Evolutionary conservation across 345 rosid genomes (phyloP), one percentile per base, ranked within the genome.

Genomic region (Eutrema yunnanense): DNA sequence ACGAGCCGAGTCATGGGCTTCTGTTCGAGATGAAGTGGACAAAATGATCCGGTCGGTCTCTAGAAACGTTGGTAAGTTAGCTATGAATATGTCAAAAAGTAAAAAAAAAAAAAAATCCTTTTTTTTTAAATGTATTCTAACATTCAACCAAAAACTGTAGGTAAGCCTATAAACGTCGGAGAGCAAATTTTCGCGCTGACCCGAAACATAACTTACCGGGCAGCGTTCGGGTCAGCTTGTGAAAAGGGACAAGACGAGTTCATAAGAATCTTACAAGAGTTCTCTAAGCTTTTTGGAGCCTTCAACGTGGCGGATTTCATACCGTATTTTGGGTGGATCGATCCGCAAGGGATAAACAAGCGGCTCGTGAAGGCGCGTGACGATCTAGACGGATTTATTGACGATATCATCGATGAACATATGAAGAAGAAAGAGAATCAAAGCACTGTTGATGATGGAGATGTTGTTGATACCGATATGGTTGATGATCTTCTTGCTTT

Each of bases 221-320:
- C 99, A 2, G 98, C 99, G 22, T 92, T 96, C 33, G 99, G 99
- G 29, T 72, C 83, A 12, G 85, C 75, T 61, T 67, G 82, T 13
- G 79, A 78, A 4, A 84, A 82, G 4, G 95, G 96, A 2, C 91
- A 85, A 56, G 97, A 85, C 8, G 91, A 88, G 78, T 96, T 96
- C 62, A 87, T 90, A 36, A 41, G 81, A 57, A 92, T 96, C n/a
- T 53, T 96, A 48, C 99, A 96, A 68, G 98, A 96, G 78, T 96
- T 96, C 51, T 96, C 99, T 2, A 90, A 88, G 87, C 88, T 96
- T 0, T 96, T 96, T 54, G 99, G 99, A 8, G 98, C 97, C 5
- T 96, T 96, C 40, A 96, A 96, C 67, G 78, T 96, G 11, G 96
- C 97, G 0, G 99, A 96, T 76, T 92, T 92, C 66, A 79, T 92